Percentiles rank a stretch among this genome's conserved stretches.
phyloP scores from a whole-genome alignment of 1,284 basidiomycete species.

The Wolfiporia cocos region DNA sequence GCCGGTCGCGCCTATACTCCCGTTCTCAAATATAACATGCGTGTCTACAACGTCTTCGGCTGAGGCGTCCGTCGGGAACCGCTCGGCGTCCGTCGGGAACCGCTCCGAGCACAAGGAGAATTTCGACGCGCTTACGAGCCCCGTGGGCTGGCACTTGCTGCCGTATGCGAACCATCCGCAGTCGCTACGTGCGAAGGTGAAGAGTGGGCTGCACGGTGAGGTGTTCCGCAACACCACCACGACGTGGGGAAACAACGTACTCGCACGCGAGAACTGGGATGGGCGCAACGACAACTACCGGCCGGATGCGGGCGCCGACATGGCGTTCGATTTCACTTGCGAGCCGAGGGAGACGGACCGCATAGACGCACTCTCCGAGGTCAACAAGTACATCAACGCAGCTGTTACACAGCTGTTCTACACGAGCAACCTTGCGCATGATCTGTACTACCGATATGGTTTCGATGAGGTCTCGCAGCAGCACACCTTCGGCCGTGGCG shows the following conservation, averaged over 20 bases:
- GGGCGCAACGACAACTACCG: slow-evolving; percentile 79
- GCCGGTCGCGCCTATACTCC: slow-evolving; percentile 34
- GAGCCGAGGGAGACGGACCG: slow-evolving; percentile 44
- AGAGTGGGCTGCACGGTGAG: slow-evolving; percentile 18
- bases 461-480: slow-evolving; percentile 91
- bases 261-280: slow-evolving; percentile 88
- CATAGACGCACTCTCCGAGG: slow-evolving; percentile 51
- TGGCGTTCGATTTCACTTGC: slow-evolving; percentile 70
- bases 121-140: slow-evolving; percentile 71
- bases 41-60: slow-evolving; percentile 62
- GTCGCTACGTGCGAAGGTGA: slow-evolving; percentile 15
- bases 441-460: slow-evolving; percentile 71
- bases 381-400: slow-evolving; percentile 79
- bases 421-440: slow-evolving; percentile 81
- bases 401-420: slow-evolving; percentile 91
- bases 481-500: slow-evolving; percentile 90
- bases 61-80: slow-evolving; percentile 80
- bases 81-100: slow-evolving; percentile 63
- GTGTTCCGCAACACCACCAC: slow-evolving; percentile 65
- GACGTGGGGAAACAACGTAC: slow-evolving; percentile 90
- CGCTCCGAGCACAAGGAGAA: slow-evolving; percentile 55
- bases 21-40: slow-evolving; percentile 28
- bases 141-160: slow-evolving; percentile 83
- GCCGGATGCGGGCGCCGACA: slow-evolving; percentile 53
- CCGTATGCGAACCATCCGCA: slow-evolving; percentile 54